Evolutionary conservation across 768 basidiomycete genomes (phyloP).

Genomic region (Sutorius australiensis): DNA sequence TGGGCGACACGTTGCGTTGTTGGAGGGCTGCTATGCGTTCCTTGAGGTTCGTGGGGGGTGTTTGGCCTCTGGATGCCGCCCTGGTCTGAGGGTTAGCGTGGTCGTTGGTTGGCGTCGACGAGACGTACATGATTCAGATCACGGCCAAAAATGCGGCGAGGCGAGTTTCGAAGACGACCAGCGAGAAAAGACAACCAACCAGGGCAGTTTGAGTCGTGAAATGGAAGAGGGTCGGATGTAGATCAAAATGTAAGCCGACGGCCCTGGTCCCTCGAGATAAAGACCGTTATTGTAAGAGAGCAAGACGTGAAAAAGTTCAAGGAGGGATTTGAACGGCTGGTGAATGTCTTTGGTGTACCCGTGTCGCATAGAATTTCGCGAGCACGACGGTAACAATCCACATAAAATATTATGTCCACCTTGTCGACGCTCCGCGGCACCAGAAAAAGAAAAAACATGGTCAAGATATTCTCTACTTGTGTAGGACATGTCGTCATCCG

Average conservation of each 20-base stretch:
- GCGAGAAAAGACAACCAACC: slow-evolving; percentile 20
- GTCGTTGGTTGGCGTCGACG: neutral
- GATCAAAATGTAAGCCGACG: slow-evolving; percentile 7
- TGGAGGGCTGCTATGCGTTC: slow-evolving; percentile 82
- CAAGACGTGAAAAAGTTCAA: neutral
- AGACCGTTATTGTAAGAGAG: neutral
- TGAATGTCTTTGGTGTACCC: neutral
- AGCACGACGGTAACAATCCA: neutral
- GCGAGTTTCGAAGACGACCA: slow-evolving; percentile 20
- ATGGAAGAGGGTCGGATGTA: slow-evolving; percentile 8
- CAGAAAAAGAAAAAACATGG: neutral
- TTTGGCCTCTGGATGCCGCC: slow-evolving; percentile 25
- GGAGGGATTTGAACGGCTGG: neutral
- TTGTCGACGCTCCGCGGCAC: neutral
- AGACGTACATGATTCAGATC: slow-evolving; percentile 22
- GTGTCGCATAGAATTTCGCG: slow-evolving; percentile 8
- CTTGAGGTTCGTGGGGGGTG: slow-evolving; percentile 54
- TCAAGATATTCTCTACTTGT: too few species aligned
- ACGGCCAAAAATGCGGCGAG: slow-evolving; percentile 1
- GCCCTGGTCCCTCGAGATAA: slow-evolving; percentile 11
- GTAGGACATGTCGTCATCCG: slow-evolving; percentile 21
- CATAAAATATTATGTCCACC: slow-evolving; percentile 5
- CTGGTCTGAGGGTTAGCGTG: slow-evolving; percentile 21
- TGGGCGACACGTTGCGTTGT: slow-evolving; percentile 41
- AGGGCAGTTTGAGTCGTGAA: slow-evolving; percentile 13